Evolutionary conservation across 192 early-diverging fungal species (phyloP), one percentile per base, ranked within the genome.

Genomic region (Backusella sp.): DNA sequence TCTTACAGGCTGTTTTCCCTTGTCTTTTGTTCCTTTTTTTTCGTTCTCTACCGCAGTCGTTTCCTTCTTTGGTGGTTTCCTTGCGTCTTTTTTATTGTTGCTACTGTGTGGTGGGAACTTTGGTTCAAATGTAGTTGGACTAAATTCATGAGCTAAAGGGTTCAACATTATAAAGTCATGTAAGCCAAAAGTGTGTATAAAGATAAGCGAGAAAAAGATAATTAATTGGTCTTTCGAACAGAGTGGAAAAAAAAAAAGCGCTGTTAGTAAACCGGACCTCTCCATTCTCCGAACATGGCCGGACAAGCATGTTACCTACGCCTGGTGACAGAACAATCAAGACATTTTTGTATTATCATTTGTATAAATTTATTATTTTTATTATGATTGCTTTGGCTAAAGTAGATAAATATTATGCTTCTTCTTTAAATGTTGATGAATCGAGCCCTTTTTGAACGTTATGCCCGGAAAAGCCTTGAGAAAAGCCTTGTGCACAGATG

Each of bases 101-200:
- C 2, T 59, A 19, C 9, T 26, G 21, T 59, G 26, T 15, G 21
- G 23, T 46, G 41, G 8, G 3, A 19, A 14, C 8, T 28, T 72
- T 46, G 42, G 11, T 26, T 32, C 39, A 28, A 44, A 42, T 28
- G 36, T 0, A 19, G 42, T 46, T 15, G 69, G 69, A 17, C 26
- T 71, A 19, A 72, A 72, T 32, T 72, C 70, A 26, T 72, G 70
- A 6, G 70, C 70, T 14, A 15, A 72, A 46, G 70, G 70, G 41
- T 72, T 72, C 19, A 72, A 30, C 70, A 72, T 72, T 21, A 17
- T 49, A 30, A 72, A 46, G 28, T 12, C 41, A 46, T 37, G 21
- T 26, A 62, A 14, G 23, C 15, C 19, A 49, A 49, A 49, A 1
- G 17, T 19, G 17, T 44, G 14, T 44, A 44, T 44, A 1, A 49